Percentiles rank a stretch among this genome's conserved stretches.
These are phyloP conservation scores for Chaetomiaceae sp. DNA, from an alignment of 2,329 filamentous ascomycete species.

Conservation along the genomic window DNA sequence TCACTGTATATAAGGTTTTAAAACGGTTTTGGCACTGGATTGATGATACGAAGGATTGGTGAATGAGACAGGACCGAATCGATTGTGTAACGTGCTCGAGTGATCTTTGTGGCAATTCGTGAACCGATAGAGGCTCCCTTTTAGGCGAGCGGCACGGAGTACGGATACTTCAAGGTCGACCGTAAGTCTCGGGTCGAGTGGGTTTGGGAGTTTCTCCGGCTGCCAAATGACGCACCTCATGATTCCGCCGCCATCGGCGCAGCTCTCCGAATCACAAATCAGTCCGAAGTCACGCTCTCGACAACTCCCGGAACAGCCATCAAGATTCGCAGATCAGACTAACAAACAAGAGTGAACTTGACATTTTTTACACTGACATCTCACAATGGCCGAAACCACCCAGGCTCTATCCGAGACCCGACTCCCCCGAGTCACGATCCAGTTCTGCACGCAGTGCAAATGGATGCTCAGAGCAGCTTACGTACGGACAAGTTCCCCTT, in stretches of 20 bases:
- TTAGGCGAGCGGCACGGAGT: no score
- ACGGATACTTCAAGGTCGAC: no score
- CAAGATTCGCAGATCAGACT: not conserved
- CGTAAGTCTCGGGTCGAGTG: not conserved
- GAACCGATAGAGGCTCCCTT: not conserved
- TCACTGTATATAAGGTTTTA: constrained; percentile 24
- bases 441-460: constrained; percentile 90
- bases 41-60: constrained; percentile 26
- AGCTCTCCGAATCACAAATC: not conserved
- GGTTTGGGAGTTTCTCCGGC: not conserved
- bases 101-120: not conserved
- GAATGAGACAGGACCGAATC: constrained; percentile 23
- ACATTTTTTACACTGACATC: not conserved
- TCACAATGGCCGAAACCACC: constrained; percentile 1
- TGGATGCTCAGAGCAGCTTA: constrained; percentile 88
- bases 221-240: constrained; percentile 14
- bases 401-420: constrained; percentile 20
- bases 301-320: no score
- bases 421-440: constrained; percentile 76
- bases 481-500: constrained; percentile 47
- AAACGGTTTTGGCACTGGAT: constrained; percentile 20
- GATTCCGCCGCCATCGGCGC: not conserved
- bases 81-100: not conserved
- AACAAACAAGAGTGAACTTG: not conserved
- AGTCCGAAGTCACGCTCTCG: no score